Base-by-base conservation (phyloP, 805 yeast genomes). In the Myxozyma neglecta region DNA sequence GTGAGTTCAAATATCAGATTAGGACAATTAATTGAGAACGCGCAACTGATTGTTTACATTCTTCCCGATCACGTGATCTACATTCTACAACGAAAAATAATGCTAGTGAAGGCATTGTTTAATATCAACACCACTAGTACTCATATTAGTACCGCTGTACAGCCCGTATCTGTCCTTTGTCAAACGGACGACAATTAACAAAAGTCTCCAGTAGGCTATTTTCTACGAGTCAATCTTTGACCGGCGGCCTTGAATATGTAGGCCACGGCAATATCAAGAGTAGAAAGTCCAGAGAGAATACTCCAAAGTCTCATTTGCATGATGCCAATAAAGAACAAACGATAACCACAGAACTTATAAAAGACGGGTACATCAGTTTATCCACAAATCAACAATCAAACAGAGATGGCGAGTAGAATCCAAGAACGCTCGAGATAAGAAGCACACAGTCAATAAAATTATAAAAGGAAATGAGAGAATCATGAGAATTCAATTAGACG, bases 141-240 rank as follows among this genome's bases (percentile, higher is more conserved):
- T 2, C 44, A n/a, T 9, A 20, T 35, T 36, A 50, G n/a, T 5
- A 20, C n/a, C 14, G 18, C 51, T 66, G 69, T 66, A 16, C 52
- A 56, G 57, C 61, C 68, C 69, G 69, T 66, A 66, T 66, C 69
- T 66, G 69, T 66, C 69, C 64, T 59, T 62, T 58, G 56, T 45
- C 57, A 55, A 64, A 62, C 56, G 56, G 49, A 44, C 4, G 35
- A 10, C 47, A 37, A 20, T 56, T 44, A 46, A 50, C 57, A 62
- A 65, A 66, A 64, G 69, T 66, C 69, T 66, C 65, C 69, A 66
- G 66, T 36, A 58, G 68, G 61, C 61, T 48, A 47, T 16, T 18
- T 37, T 35, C 18, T 24, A 16, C 14, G 24, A 24, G 10, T 24
- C 13, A 20, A 24, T 61, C 63, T 64, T 40, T 56, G 56, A 48